Evolutionary conservation across 768 basidiomycete genomes (phyloP), one percentile per base, ranked within the genome.

Genomic region (Cantharellus cinnabarinus): DNA sequence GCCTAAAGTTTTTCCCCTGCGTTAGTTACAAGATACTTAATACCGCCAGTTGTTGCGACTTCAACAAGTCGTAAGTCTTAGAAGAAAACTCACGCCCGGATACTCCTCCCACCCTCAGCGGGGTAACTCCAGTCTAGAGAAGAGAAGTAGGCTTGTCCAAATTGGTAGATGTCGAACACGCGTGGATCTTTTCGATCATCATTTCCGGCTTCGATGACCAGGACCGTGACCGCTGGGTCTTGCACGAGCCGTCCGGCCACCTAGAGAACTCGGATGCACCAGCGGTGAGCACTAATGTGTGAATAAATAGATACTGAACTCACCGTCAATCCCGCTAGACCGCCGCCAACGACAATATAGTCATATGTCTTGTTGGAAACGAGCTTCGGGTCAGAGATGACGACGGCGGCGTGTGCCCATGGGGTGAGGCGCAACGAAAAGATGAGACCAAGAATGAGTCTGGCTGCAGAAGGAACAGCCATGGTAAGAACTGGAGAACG

Each of bases 201-300:
- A 4, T 66, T 70, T 0, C 79, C 78, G 2, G 74, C 78, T 65
- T 80, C 79, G 51, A 80, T 70, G 59, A 78, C 66, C 3, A 78
- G 70, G 0, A 80, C 72, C 5, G 72, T 71, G 48, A 72, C 66
- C 0, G 65, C 61, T 3, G 60, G 58, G 58, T 77, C 70, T 63
- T 78, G 76, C 0, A 76, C 66, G 5, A 79, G 69, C 5, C 77
- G 69, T 5, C 70, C 70, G 34, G 78, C 75, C 42, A 79, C 73
- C 52, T 54, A 37, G 10, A 54, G 35, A 37, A 10, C 14, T 14
- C 52, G 10, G 38, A 10, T 10, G 35, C 14, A 54, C 10, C 14
- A 10, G 38, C 14, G 10, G 10, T 54, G 10, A 54, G 35, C 10
- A 7, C 14, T 54, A 10, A 10, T 54, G 52, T 54, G 35, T 14